Evolutionary conservation across 345 rosid species (phyloP).

Genomic region (Psidium guajava): DNA sequence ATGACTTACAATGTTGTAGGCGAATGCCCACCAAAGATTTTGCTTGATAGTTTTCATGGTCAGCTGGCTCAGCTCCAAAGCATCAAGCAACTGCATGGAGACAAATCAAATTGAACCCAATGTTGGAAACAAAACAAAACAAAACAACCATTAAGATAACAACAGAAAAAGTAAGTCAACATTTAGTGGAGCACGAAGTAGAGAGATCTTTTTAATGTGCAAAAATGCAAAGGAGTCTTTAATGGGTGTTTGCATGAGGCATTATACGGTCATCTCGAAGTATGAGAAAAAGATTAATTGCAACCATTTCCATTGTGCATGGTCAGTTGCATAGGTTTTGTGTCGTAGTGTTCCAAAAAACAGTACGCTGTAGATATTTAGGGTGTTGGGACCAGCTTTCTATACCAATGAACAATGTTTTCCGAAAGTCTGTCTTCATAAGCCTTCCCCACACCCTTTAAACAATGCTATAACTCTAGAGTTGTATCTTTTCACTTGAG

Average conservation of each 20-base stretch:
- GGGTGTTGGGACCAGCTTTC: neutral
- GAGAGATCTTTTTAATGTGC: neutral
- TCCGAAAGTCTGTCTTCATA: neutral
- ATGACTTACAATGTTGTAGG: conserved; percentile 77
- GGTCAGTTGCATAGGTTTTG: neutral
- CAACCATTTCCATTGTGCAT: neutral
- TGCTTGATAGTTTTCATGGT: conserved; percentile 98
- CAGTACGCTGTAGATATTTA: neutral
- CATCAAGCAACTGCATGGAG: conserved; percentile 71
- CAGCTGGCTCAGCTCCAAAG: conserved; percentile 81
- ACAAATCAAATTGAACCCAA: neutral
- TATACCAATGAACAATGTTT: neutral
- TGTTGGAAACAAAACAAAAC: neutral
- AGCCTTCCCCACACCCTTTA: neutral
- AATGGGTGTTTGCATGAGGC: neutral
- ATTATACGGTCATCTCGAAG: neutral
- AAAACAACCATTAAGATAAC: neutral
- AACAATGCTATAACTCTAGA: neutral
- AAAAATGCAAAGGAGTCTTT: neutral
- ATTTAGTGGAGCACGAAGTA: neutral
- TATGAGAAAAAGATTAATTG: neutral
- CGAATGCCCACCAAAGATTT: conserved; percentile 99
- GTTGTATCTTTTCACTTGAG: neutral
- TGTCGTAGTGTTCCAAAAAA: neutral
- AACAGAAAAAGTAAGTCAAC: neutral